phyloP scores from a whole-genome alignment of 768 basidiomycete species.

The Agaricus subrufescens region DNA sequence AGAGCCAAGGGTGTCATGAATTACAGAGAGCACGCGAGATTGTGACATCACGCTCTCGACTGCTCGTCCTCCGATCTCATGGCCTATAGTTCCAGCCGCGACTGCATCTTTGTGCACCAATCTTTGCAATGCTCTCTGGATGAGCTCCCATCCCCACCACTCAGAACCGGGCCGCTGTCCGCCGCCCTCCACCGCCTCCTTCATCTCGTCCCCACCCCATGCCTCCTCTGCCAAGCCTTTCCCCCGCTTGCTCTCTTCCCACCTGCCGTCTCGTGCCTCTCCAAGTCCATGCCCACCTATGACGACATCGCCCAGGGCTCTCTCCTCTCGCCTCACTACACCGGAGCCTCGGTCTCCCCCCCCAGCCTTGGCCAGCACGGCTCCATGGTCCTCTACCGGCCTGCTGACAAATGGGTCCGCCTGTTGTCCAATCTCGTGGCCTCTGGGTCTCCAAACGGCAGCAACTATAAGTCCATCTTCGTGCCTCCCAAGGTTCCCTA shows the following conservation, averaged over 20 bases:
- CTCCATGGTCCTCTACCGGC: constrained; percentile 66
- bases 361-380: constrained; percentile 28
- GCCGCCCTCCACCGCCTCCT: constrained; percentile 16
- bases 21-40: too few species aligned
- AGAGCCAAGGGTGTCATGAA: too few species aligned
- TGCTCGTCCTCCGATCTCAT: too few species aligned
- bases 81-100: too few species aligned
- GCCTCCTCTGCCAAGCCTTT: constrained; percentile 8
- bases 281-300: not conserved
- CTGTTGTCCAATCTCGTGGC: not conserved
- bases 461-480: constrained; percentile 22
- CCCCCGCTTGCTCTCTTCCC: constrained; percentile 11
- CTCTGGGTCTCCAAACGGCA: not conserved
- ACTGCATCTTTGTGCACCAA: too few species aligned
- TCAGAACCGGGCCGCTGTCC: constrained; percentile 5
- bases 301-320: not conserved
- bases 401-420: constrained; percentile 35
- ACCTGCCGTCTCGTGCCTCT: constrained; percentile 2
- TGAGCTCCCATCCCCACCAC: not conserved
- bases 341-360: constrained; percentile 20
- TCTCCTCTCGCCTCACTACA: not conserved
- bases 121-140: too few species aligned
- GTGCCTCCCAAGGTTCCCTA: constrained; percentile 28
- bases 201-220: constrained; percentile 27
- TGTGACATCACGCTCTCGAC: too few species aligned